A percentile compares a stretch with the other conserved stretches of the same genome.
phyloP scores from a whole-genome alignment of 1,284 basidiomycete genomes.

The Cutaneotrichosporon sp. region DNA sequence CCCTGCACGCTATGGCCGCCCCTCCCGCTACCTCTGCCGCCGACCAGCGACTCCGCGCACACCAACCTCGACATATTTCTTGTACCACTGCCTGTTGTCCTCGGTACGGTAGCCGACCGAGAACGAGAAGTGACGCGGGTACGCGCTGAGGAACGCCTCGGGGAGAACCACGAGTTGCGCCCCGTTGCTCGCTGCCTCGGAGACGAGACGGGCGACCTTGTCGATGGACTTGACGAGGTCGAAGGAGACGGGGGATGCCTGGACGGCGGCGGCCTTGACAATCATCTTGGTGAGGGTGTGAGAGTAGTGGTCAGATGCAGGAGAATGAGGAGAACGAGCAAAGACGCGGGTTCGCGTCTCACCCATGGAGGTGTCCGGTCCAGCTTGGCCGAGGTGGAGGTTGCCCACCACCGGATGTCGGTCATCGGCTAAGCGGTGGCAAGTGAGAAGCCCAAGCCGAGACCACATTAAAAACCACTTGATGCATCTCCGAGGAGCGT shows the following conservation, averaged over 20 bases:
- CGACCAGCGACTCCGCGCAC: too few relatives aligned
- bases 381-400: background rate
- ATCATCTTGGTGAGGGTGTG: slow-evolving; percentile 7
- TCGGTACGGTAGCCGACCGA: slow-evolving; percentile 33
- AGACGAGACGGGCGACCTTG: slow-evolving; percentile 61
- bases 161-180: slow-evolving; percentile 68
- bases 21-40: too few relatives aligned
- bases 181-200: slow-evolving; percentile 59
- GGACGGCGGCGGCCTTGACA: slow-evolving; percentile 33
- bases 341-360: background rate
- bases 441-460: too few relatives aligned
- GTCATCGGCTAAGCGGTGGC: too few relatives aligned
- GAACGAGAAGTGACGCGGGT: slow-evolving; percentile 46
- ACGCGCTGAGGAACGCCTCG: slow-evolving; percentile 62
- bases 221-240: slow-evolving; percentile 60
- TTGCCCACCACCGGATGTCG: too few relatives aligned
- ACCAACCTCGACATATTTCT: slow-evolving; percentile 53
- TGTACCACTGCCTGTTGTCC: slow-evolving; percentile 40
- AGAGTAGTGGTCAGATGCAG: background rate
- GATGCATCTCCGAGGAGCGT: too few relatives aligned
- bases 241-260: slow-evolving; percentile 55
- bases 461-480: too few relatives aligned
- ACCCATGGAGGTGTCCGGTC: background rate
- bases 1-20: too few relatives aligned
- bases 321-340: background rate